These are phyloP conservation scores for Rhizophora mangle DNA, from an alignment of 345 rosid genomes.

Conservation along the genomic window DNA sequence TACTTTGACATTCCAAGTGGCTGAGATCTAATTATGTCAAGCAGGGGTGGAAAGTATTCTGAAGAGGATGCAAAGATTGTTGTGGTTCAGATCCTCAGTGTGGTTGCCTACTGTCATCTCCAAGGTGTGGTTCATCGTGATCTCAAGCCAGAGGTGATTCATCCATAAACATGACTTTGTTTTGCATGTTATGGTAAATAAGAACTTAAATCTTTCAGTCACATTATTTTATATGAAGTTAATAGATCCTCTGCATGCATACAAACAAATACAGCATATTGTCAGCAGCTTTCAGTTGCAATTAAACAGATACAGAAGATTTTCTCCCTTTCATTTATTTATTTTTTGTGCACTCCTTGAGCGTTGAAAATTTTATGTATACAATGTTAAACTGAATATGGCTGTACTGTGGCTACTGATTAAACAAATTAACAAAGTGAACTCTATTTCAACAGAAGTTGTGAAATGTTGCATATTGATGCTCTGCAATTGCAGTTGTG, in stretches of 20 bases:
- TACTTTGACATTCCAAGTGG: slow-evolving; percentile 14
- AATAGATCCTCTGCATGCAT: not conserved
- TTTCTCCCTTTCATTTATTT: too few species aligned
- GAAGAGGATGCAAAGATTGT: slow-evolving; percentile 92
- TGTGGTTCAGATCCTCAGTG: slow-evolving; percentile 83
- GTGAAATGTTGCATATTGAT: not conserved
- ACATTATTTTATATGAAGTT: not conserved
- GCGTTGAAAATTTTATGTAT: too few species aligned
- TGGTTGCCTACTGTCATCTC: slow-evolving; percentile 83
- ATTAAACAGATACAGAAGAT: too few species aligned
- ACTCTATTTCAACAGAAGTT: too few species aligned
- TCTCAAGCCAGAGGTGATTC: slow-evolving; percentile 94
- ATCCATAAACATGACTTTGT: not conserved
- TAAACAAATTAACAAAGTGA: too few species aligned
- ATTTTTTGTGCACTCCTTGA: too few species aligned
- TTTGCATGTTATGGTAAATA: not conserved
- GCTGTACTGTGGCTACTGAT: too few species aligned
- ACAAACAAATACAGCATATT: too few species aligned
- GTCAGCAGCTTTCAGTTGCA: too few species aligned
- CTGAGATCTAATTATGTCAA: slow-evolving; percentile 25
- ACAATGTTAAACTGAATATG: too few species aligned
- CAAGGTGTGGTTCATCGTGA: slow-evolving; percentile 99
- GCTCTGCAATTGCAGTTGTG: not conserved
- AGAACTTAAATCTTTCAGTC: not conserved
- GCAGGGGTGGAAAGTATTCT: slow-evolving; percentile 90